phyloP scores from a whole-genome alignment of 2,329 filamentous ascomycete genomes.

The Colletotrichum viniferum region DNA sequence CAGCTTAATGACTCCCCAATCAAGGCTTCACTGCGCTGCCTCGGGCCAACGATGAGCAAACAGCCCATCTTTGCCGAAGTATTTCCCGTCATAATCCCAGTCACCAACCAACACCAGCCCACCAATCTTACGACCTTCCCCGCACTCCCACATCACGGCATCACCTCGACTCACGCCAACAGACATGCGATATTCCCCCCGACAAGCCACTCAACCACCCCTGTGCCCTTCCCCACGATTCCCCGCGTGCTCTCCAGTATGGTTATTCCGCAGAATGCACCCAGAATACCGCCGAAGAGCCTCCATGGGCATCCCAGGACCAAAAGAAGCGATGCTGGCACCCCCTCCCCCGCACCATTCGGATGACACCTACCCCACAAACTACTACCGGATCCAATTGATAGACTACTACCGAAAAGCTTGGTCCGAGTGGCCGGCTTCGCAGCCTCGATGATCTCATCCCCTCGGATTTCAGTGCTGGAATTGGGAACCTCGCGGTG shows the following conservation, averaged over 20 bases:
- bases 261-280: neutral
- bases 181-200: neutral
- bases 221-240: neutral
- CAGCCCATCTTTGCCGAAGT: neutral
- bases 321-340: neutral
- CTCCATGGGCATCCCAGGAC: neutral
- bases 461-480: neutral
- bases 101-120: neutral
- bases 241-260: neutral
- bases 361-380: neutral
- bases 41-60: neutral
- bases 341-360: neutral
- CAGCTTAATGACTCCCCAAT: neutral
- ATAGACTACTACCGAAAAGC: neutral
- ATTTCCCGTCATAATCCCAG: neutral
- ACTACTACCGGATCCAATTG: neutral
- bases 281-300: neutral
- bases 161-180: neutral
- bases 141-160: slow-evolving; percentile 4
- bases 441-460: neutral
- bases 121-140: neutral
- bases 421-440: neutral
- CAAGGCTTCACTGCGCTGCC: neutral
- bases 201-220: neutral
- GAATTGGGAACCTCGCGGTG: neutral